A percentile compares a stretch with the other conserved stretches of the same genome.
These are phyloP conservation scores for Hymenoscyphus fructigenus DNA, from an alignment of 2,329 filamentous ascomycete species.

Conservation along the genomic window DNA sequence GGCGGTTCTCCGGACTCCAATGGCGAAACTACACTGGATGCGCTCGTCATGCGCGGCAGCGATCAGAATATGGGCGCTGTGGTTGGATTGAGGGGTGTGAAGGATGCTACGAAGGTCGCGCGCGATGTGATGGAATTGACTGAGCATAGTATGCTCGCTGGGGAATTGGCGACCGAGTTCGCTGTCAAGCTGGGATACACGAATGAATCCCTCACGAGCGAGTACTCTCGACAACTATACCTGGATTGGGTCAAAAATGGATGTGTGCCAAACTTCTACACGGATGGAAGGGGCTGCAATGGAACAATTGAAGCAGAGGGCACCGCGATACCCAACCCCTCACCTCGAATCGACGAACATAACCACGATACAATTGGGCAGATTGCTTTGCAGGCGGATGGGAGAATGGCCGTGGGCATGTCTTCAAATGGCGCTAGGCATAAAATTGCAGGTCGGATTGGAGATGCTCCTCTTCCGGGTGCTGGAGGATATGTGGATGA, in stretches of 20 bases:
- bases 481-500: constrained; percentile 9
- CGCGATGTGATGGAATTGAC: constrained; percentile 7
- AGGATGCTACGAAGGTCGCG: constrained; percentile 7
- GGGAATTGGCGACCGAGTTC: constrained; percentile 5
- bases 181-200: constrained; percentile 1
- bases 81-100: constrained; percentile 1
- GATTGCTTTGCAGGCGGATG: constrained; percentile 5
- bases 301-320: neutral
- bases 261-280: neutral
- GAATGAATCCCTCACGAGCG: neutral
- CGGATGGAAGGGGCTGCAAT: neutral
- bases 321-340: neutral
- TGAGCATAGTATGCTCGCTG: constrained; percentile 5
- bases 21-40: constrained; percentile 8
- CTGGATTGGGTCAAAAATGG: neutral
- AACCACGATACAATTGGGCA: constrained; percentile 10
- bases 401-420: constrained; percentile 8
- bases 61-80: constrained; percentile 8
- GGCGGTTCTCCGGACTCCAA: constrained; percentile 7
- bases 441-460: constrained; percentile 6
- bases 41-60: constrained; percentile 8
- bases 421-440: constrained; percentile 7
- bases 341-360: constrained; percentile 6
- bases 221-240: neutral
- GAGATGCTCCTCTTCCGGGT: constrained; percentile 8